A percentile compares a stretch with the other conserved stretches of the same genome.
Evolutionary conservation across 148 eudicot species (phyloP).

Genomic region (Cornus suecica): DNA sequence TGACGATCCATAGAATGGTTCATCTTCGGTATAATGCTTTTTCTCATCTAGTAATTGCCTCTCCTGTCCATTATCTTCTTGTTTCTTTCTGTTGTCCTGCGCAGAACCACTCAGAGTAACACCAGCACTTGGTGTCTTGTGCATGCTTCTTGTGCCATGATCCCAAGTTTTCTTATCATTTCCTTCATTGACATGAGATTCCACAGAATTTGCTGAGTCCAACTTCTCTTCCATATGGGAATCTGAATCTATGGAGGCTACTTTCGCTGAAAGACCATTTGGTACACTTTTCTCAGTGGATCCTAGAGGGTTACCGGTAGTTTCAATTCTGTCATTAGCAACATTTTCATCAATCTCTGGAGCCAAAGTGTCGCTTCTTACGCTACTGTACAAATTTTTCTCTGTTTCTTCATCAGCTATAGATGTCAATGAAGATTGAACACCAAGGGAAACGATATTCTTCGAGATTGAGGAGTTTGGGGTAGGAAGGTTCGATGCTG

Average conservation of each 20-base stretch:
- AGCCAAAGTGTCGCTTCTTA: not conserved
- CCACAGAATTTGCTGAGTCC: constrained; percentile 19
- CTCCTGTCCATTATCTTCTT: constrained; percentile 27
- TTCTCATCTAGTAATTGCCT: constrained; percentile 23
- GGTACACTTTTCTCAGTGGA: constrained; percentile 17
- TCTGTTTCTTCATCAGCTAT: constrained; percentile 19
- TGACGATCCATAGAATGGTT: constrained; percentile 20
- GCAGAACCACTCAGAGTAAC: constrained; percentile 18
- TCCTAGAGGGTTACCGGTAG: constrained; percentile 8
- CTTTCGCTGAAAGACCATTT: constrained; percentile 8
- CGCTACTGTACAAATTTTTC: constrained; percentile 8
- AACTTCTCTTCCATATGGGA: constrained; percentile 16
- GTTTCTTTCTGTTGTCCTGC: constrained; percentile 24
- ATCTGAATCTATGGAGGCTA: constrained; percentile 4
- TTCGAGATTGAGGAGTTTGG: constrained; percentile 25
- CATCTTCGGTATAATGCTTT: constrained; percentile 24
- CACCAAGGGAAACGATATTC: constrained; percentile 20
- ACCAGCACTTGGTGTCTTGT: constrained; percentile 11
- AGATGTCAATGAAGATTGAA: constrained; percentile 24
- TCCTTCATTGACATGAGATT: constrained; percentile 16
- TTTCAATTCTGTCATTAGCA: constrained; percentile 17
- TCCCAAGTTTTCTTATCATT: constrained; percentile 13
- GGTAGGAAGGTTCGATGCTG: constrained; percentile 23
- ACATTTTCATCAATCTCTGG: constrained; percentile 10
- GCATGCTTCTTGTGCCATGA: constrained; percentile 6